phyloP scores from a whole-genome alignment of 2,329 filamentous ascomycete species.

The Pseudophaeomoniella oleicola region DNA sequence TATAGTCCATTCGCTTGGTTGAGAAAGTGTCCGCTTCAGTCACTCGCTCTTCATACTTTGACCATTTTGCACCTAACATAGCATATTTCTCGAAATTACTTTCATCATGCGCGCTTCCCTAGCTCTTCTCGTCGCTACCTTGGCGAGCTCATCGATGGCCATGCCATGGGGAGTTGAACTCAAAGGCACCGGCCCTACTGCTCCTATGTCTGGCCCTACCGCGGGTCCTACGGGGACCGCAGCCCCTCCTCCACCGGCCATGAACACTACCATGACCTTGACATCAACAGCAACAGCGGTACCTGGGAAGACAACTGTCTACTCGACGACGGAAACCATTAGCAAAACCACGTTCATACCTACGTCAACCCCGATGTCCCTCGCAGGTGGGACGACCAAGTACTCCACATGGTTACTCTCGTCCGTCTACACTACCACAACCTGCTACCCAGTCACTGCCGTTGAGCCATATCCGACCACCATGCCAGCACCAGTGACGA shows the following conservation, averaged over 20 bases:
- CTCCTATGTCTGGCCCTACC: neutral
- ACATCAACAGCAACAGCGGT: conserved; percentile 4
- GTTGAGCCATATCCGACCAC: conserved; percentile 5
- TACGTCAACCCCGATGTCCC: conserved; percentile 18
- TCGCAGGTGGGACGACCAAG: conserved; percentile 14
- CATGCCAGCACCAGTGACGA: conserved; percentile 2
- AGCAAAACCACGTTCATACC: conserved; percentile 18
- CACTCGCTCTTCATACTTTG: neutral
- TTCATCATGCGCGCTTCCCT: neutral
- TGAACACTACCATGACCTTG: conserved; percentile 1
- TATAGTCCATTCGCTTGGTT: neutral
- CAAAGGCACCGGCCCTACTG: neutral
- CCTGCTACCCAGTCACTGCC: conserved; percentile 14
- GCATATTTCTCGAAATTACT: too few relatives aligned
- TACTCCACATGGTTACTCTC: conserved; percentile 19
- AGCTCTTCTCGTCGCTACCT: neutral
- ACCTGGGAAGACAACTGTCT: conserved; percentile 7
- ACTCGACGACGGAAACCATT: conserved; percentile 15
- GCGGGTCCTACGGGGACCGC: neutral
- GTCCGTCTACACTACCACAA: conserved; percentile 15
- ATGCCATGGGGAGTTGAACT: neutral
- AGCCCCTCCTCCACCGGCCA: neutral
- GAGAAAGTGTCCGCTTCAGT: neutral
- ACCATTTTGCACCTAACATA: too few relatives aligned
- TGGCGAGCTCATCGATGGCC: neutral